Base-by-base conservation (phyloP, 78 protist genomes). In the Emiliania huxleyi region DNA sequence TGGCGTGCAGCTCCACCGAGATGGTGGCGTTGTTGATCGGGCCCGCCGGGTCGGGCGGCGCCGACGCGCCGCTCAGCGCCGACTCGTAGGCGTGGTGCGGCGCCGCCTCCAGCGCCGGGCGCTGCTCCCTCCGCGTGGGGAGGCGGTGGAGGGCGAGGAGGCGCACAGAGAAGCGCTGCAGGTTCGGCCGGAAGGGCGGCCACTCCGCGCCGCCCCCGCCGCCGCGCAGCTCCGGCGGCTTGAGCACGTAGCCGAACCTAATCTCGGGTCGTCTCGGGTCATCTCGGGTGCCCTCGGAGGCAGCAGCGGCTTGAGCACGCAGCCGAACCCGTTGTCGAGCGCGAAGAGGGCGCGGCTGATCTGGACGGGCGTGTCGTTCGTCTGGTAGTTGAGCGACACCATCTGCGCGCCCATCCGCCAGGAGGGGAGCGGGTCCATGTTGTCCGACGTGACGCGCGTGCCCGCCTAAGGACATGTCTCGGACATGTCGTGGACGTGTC, bases 381-480 rank as follows among this genome's bases (percentile, higher is more conserved):
- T 93, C 52, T 93, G 95, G 49, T 18, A 46, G 90, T 93, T 93
- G 81, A 93, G 75, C 33, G 95, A 93, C 35, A 75, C 87, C 33
- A 93, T 18, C 52, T 93, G 95, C 0, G 40, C 52, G 2, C 95
- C 95, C 35, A 38, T 8, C 1, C 33, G 21, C 95, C 95, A 94
- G 1, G 33, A 6, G 19, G 48, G 43, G 23, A 37, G n/a, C 19
- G 87, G 46, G 0, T 40, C 48, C 43, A 8, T 8, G 46, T 79
- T 79, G 87, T 12, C 2, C 3, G 87, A 79, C n/a, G n/a, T n/a
- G n/a, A n/a, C n/a, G n/a, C n/a, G n/a, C n/a, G n/a, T n/a, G n/a
- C n/a, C n/a, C n/a, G n/a, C n/a, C n/a, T n/a, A n/a, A n/a, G n/a
- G n/a, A n/a, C n/a, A n/a, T n/a, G n/a, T n/a, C n/a, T n/a, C n/a